Evolutionary conservation across 1,284 basidiomycete genomes (phyloP).

Genomic region (Heterobasidion annosum): DNA sequence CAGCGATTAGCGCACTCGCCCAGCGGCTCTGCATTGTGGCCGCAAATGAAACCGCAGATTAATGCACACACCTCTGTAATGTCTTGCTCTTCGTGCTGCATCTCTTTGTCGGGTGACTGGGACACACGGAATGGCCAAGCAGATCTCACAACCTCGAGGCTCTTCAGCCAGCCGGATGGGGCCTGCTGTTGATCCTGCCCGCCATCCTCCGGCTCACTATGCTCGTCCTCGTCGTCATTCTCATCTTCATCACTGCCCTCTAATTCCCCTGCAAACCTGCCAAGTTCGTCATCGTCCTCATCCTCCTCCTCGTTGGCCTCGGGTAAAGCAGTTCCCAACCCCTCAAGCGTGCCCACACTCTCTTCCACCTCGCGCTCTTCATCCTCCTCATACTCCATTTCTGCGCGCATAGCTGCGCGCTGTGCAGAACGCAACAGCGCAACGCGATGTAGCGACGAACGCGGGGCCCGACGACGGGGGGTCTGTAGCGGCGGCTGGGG

Average conservation of each 20-base stretch:
- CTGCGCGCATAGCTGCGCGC: constrained; percentile 34
- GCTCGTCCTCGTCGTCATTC: constrained; percentile 17
- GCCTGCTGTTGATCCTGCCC: constrained; percentile 22
- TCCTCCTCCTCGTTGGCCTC: constrained; percentile 29
- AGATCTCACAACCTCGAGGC: constrained; percentile 23
- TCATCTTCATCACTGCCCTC: constrained; percentile 15
- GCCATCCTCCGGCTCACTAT: constrained; percentile 18
- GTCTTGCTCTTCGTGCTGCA: constrained; percentile 9
- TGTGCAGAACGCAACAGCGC: constrained; percentile 64
- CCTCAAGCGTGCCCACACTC: constrained; percentile 13
- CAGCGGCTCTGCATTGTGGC: too few species aligned
- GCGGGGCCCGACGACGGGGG: constrained; percentile 26
- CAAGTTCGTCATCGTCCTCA: constrained; percentile 28
- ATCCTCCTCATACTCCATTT: constrained; percentile 22
- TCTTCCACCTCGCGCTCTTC: constrained; percentile 25
- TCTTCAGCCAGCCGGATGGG: constrained; percentile 26
- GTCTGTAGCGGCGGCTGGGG: constrained; percentile 28
- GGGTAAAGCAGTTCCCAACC: constrained; percentile 6
- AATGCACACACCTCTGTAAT: constrained; percentile 8
- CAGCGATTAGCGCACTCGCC: too few species aligned
- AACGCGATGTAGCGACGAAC: constrained; percentile 52
- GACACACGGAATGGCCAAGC: constrained; percentile 21
- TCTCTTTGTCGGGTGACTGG: constrained; percentile 13
- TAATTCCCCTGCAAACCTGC: constrained; percentile 15
- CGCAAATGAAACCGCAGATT: too few species aligned